A percentile compares a stretch with the other conserved stretches of the same genome.
Evolutionary conservation across 805 yeast species (phyloP).

Genomic region (Yueomyces sinensis): DNA sequence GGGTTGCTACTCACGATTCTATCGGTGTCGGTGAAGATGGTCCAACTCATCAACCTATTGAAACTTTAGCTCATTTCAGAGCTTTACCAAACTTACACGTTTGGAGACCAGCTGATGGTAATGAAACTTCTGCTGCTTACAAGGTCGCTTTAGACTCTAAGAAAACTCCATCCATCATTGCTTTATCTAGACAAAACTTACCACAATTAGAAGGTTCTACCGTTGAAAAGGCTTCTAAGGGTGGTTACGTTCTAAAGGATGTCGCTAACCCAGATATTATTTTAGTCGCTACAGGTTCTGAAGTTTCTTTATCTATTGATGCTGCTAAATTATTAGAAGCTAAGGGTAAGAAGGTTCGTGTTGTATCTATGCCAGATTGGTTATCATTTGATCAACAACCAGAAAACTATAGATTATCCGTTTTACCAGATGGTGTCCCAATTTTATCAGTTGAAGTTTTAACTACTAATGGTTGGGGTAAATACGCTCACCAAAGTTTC

Average conservation of each 20-base stretch:
- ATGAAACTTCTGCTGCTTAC: slow-evolving; percentile 78
- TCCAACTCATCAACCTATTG: slow-evolving; percentile 89
- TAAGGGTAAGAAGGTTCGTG: slow-evolving; percentile 48
- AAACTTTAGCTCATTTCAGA: slow-evolving; percentile 76
- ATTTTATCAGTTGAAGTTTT: slow-evolving; percentile 87
- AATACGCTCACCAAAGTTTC: slow-evolving; percentile 90
- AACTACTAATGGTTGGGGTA: slow-evolving; percentile 84
- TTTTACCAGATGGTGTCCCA: slow-evolving; percentile 91
- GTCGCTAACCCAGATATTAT: slow-evolving; percentile 53
- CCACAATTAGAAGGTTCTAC: slow-evolving; percentile 91
- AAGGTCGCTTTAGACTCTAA: slow-evolving; percentile 46
- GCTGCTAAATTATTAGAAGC: slow-evolving; percentile 61
- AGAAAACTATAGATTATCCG: slow-evolving; percentile 63
- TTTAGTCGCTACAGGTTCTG: slow-evolving; percentile 88
- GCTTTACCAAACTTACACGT: slow-evolving; percentile 72
- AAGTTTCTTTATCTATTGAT: slow-evolving; percentile 65
- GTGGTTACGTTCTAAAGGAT: slow-evolving; percentile 74
- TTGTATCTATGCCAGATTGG: slow-evolving; percentile 90
- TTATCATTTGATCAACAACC: slow-evolving; percentile 76
- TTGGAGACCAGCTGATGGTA: slow-evolving; percentile 93
- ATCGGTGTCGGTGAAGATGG: slow-evolving; percentile 90
- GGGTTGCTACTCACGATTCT: slow-evolving; percentile 87
- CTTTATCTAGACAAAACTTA: slow-evolving; percentile 74
- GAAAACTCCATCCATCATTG: slow-evolving; percentile 60
- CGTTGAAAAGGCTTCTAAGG: slow-evolving; percentile 82